These are phyloP conservation scores for Phytophthora cajani DNA, from an alignment of 352 stramenopile genomes.

Conservation along the genomic window DNA sequence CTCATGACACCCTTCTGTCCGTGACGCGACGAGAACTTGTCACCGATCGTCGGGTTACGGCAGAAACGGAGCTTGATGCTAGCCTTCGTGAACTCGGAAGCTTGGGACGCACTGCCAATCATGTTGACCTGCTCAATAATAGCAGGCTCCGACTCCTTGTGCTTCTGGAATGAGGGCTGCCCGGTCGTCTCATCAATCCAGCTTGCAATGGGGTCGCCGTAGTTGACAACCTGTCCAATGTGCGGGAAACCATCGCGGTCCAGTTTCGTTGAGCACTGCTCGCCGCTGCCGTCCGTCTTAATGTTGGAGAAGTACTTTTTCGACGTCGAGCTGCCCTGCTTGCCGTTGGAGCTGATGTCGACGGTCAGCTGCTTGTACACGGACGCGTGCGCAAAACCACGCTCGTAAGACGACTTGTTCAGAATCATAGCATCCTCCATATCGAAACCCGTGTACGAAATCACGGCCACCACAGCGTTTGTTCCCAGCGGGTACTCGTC, in stretches of 20 bases:
- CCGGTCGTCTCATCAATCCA: slow-evolving; percentile 96
- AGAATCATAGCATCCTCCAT: slow-evolving; percentile 99
- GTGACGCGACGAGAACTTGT: slow-evolving; percentile 99
- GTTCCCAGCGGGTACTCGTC: slow-evolving; percentile 99
- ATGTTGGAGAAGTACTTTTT: slow-evolving; percentile 95
- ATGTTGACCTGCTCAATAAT: slow-evolving; percentile 97
- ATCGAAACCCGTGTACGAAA: slow-evolving; percentile 98
- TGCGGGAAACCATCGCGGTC: slow-evolving; percentile 97
- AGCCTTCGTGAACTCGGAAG: slow-evolving; percentile 86
- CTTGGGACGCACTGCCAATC: slow-evolving; percentile 72
- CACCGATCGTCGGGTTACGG: slow-evolving; percentile 99
- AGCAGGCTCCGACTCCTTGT: slow-evolving; percentile 98
- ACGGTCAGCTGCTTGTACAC: slow-evolving; percentile 99
- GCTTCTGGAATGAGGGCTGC: slow-evolving; percentile 91
- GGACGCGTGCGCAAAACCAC: slow-evolving; percentile 97
- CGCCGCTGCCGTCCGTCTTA: slow-evolving; percentile 72
- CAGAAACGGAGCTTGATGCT: slow-evolving; percentile 98
- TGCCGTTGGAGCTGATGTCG: slow-evolving; percentile 80
- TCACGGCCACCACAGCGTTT: slow-evolving; percentile 99
- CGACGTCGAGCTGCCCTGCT: slow-evolving; percentile 70
- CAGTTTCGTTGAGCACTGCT: slow-evolving; percentile 83
- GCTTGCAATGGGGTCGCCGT: slow-evolving; percentile 96
- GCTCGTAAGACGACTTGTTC: slow-evolving; percentile 99
- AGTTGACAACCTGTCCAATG: slow-evolving; percentile 94
- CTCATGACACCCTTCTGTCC: slow-evolving; percentile 99